Conservation (phyloP, 2,329 filamentous ascomycete genomes). For the Aureobasidium sp. region DNA sequence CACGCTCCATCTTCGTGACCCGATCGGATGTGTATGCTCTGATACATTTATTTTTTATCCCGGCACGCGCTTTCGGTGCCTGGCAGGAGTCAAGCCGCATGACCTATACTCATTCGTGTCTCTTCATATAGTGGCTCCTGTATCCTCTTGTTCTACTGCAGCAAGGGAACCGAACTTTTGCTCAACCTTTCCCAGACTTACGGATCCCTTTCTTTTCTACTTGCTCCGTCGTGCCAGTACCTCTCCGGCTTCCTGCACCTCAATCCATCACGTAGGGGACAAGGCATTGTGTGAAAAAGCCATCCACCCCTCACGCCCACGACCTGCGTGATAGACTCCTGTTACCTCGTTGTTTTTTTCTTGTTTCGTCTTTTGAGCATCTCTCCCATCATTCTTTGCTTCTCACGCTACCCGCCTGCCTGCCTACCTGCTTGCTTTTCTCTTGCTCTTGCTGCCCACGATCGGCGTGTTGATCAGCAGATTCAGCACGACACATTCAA, state of each 20-base stretch:
- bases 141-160: constrained; percentile 23
- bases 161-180: constrained; percentile 21
- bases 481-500: not conserved
- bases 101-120: constrained; percentile 5
- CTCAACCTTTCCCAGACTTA: constrained; percentile 10
- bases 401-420: not conserved
- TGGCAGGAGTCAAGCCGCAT: constrained; percentile 21
- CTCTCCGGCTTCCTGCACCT: constrained; percentile 7
- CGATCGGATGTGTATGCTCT: constrained; percentile 13
- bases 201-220: constrained; percentile 9
- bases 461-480: not conserved
- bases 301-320: constrained; percentile 6
- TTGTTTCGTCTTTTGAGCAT: constrained; percentile 2
- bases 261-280: constrained; percentile 10
- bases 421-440: not conserved
- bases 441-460: not conserved
- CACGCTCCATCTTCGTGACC: constrained; percentile 9
- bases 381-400: not conserved
- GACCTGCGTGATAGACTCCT: constrained; percentile 10
- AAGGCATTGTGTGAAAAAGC: constrained; percentile 11
- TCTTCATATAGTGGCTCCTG: constrained; percentile 12
- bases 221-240: constrained; percentile 6
- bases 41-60: constrained; percentile 21
- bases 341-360: constrained; percentile 4
- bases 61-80: constrained; percentile 28